Evolutionary conservation across 2,329 filamentous ascomycete genomes (phyloP), one percentile per base, ranked within the genome.

Genomic region (Cladosporium phlei): DNA sequence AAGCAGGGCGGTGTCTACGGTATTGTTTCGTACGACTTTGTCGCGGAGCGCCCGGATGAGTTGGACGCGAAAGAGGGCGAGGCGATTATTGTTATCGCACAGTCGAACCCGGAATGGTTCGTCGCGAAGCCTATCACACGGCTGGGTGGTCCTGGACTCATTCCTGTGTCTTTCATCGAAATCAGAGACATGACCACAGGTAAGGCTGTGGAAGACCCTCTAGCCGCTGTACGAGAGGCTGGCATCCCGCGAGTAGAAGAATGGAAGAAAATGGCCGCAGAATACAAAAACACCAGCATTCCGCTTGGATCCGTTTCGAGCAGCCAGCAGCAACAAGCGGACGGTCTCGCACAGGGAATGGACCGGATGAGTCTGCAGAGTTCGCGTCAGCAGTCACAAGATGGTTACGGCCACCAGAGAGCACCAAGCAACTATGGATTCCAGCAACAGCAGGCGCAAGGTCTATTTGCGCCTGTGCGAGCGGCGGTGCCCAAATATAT

Each of bases 271-370:
- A 96, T 96, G 88, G 90, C 93, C 0, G 91, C 91, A 47, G 91
- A 96, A 54, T 98, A 98, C 71, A 98, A 98, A 74, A 96, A 97
- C 66, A 95, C 90, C 66, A 97, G 93, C 69, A 97, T 98, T 63
- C 91, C 90, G 0, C 73, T 98, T 32, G 93, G 93, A 56, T 57
- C 95, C 91, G 68, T 91, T 94, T 56, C 61, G 24, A 60, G 53
- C 44, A 56, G 55, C 33, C 47, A 52, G 46, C 56, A 57, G 43
- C 49, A 12, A 20, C 33, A 38, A 22, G 59, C 60, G 64, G 62
- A 57, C 8, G 49, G 33, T 21, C 40, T 73, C 45, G 71, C 77
- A 56, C 76, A 78, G 55, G 73, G 76, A 10, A 71, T 91, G 59
- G 84, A 89, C 58, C 79, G 87, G 35, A 80, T 95, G 85, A 94